Evolutionary conservation across 441 rosid genomes (phyloP).

Genomic region (Codiaeum variegatum): DNA sequence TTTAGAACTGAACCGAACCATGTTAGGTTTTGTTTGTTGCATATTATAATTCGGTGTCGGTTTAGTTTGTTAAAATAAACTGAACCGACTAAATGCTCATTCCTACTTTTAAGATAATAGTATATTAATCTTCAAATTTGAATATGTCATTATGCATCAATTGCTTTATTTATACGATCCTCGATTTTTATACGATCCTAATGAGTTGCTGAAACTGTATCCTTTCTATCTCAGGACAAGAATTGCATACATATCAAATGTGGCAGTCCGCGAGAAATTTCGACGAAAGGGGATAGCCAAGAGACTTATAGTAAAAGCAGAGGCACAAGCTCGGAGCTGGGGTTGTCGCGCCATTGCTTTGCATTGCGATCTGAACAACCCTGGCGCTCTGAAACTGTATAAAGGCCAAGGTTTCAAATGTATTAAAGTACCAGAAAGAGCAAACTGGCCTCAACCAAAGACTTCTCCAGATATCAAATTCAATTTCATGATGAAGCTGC

Average conservation of each 20-base stretch:
- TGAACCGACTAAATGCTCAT: too few relatives aligned
- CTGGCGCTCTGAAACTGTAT: conserved; percentile 66
- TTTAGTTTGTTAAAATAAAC: too few relatives aligned
- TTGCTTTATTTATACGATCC: too few relatives aligned
- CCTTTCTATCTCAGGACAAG: conserved; percentile 52
- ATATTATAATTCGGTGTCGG: too few relatives aligned
- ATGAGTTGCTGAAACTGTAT: neutral
- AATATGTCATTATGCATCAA: too few relatives aligned
- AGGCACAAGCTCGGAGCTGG: conserved; percentile 79
- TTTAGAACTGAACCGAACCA: too few relatives aligned
- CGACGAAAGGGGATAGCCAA: conserved; percentile 79
- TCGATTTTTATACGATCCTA: neutral
- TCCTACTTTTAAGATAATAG: too few relatives aligned
- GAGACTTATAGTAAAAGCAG: conserved; percentile 71
- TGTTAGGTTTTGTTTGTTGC: too few relatives aligned
- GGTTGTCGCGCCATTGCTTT: conserved; percentile 78
- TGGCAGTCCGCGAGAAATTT: conserved; percentile 74
- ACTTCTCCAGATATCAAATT: conserved; percentile 59
- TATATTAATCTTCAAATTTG: too few relatives aligned
- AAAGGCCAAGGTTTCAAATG: conserved; percentile 65
- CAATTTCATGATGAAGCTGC: conserved; percentile 89
- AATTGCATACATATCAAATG: conserved; percentile 84
- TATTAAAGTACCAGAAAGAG: conserved; percentile 71
- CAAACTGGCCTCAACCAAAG: conserved; percentile 81
- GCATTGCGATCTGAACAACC: conserved; percentile 76